Base-by-base conservation (phyloP, 129 eudicot species). In the Lonicera japonica region DNA sequence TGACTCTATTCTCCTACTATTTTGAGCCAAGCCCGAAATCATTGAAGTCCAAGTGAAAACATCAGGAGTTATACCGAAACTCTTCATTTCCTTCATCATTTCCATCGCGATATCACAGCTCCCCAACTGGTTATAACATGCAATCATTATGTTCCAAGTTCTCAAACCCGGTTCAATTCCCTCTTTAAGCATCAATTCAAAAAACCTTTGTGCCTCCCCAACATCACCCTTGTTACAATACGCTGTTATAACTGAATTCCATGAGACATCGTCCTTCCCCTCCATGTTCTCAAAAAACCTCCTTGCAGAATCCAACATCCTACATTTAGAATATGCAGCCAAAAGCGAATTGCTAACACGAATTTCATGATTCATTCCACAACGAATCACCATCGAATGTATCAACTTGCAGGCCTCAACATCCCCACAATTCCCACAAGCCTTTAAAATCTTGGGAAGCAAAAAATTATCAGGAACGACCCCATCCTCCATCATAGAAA, bases 191-290 rank as follows among this genome's bases (percentile, higher is more conserved):
- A 84, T 84, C 60, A 67, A 48, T 5, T 74, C 70, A 51, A 84
- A 71, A 57, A 84, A 70, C 22, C 72, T 54, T 36, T 15, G 76
- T 0, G 87, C 91, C 71, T 80, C 84, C 5, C 10, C 55, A 48
- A 74, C 66, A 51, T 74, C 65, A 51, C 84, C 87, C 15, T 56
- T 67, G 47, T 23, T 67, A 48, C 86, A 80, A 65, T 80, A 75
- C 43, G 86, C 95, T 0, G 77, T 58, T 45, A 90, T 79, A 16
- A 86, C 45, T 8, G 87, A 65, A 61, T 86, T 90, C 95, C 97
- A 86, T 5, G 92, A 81, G 41, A 90, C 92, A 11, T 12, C 50
- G 73, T 86, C 89, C 62, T 77, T 83, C 34, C 51, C 76, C 50
- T 70, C 76, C 95, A 90, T 86, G 23, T 63, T 71, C 57, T 66